phyloP scores from a whole-genome alignment of 306 rosid species.

The Abrus pulchellus region DNA sequence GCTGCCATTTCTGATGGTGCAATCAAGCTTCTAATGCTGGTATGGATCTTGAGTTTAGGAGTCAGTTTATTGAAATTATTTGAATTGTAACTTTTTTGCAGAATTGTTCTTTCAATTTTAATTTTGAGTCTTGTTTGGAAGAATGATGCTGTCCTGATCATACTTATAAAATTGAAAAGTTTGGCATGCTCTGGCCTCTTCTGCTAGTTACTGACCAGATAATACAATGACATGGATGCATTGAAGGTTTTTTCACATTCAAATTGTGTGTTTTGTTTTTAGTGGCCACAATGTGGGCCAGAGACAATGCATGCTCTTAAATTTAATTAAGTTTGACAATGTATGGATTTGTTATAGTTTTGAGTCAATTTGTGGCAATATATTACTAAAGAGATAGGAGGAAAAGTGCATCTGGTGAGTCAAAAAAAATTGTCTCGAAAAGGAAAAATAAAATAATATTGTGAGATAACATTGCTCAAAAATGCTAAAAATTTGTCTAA shows the following conservation, averaged over 20 bases:
- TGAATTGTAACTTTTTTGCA: slow-evolving; percentile 17
- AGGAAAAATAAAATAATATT: background rate
- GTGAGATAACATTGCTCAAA: slow-evolving; percentile 3
- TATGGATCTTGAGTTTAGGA: slow-evolving; percentile 40
- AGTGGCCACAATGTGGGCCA: slow-evolving; percentile 26
- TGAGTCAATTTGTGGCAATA: background rate
- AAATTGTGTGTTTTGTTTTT: background rate
- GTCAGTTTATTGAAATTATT: slow-evolving; percentile 9
- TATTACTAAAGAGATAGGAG: slow-evolving; percentile 3
- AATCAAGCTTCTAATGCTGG: slow-evolving; percentile 94
- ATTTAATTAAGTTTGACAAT: slow-evolving; percentile 20
- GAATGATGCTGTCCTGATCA: slow-evolving; percentile 21
- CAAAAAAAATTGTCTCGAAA: background rate
- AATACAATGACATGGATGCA: background rate
- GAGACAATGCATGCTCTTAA: background rate
- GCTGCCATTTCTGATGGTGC: slow-evolving; percentile 94
- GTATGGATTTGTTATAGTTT: background rate
- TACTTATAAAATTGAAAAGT: slow-evolving; percentile 15
- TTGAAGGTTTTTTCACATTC: slow-evolving; percentile 14
- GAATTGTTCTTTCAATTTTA: slow-evolving; percentile 15
- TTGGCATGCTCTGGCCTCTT: background rate
- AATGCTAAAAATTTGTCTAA: background rate
- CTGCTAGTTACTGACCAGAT: slow-evolving; percentile 2
- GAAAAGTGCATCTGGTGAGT: background rate
- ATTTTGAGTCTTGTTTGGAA: background rate